Evolutionary conservation across 2,329 filamentous ascomycete genomes (phyloP).

Genomic region (Botrytis medusae): DNA sequence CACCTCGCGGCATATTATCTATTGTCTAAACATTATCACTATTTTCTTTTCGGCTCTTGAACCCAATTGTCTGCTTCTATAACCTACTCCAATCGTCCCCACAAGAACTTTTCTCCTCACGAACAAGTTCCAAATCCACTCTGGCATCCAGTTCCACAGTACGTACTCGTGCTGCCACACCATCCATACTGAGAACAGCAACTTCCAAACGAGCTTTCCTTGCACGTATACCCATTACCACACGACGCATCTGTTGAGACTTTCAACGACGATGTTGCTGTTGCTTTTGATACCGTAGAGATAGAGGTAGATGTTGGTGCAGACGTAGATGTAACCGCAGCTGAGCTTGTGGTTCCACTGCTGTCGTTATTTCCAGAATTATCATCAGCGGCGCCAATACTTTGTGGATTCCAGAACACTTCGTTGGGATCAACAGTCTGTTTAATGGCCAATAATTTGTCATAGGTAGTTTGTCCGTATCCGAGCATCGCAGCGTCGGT

Average conservation of each 20-base stretch:
- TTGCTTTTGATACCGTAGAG: background rate
- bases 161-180: background rate
- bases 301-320: background rate
- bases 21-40: background rate
- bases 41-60: background rate
- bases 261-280: background rate
- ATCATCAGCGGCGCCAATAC: constrained; percentile 18
- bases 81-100: background rate
- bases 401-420: constrained; percentile 27
- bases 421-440: constrained; percentile 11
- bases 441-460: constrained; percentile 22
- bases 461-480: constrained; percentile 23
- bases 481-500: background rate
- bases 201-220: constrained; percentile 5
- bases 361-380: background rate
- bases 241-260: constrained; percentile 12
- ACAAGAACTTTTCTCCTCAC: background rate
- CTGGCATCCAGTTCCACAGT: constrained; percentile 13
- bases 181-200: constrained; percentile 14
- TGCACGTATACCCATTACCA: constrained; percentile 2
- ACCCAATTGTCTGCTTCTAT: background rate
- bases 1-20: background rate
- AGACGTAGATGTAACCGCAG: background rate
- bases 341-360: background rate
- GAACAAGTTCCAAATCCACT: constrained; percentile 18